Base-by-base conservation (phyloP, 495 filamentous ascomycete species). In the Neurospora hispaniola region DNA sequence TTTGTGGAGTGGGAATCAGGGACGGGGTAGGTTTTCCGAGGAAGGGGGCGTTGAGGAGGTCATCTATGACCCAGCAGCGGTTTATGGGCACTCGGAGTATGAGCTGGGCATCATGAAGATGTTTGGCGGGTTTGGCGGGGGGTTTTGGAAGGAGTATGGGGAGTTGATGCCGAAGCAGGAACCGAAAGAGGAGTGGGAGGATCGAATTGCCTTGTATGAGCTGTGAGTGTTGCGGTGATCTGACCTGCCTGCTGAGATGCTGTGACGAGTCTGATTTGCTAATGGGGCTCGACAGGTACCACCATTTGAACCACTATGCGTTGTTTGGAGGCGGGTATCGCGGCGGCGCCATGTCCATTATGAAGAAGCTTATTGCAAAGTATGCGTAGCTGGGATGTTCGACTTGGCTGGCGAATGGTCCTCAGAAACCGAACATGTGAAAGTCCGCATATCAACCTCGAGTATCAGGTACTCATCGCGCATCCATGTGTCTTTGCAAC, bases 51-150 rank as follows among this genome's bases (percentile, higher is more conserved):
- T 83, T 0, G 91, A 94, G 72, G 94, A 94, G 74, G 90, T 97
- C 12, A 88, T 97, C 5, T 97, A 90, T 82, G 94, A 97, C 81
- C 90, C 94, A 27, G 89, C 89, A 18, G 85, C 88, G 46, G 90
- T 89, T 71, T 97, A 94, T 81, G 92, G 89, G n/a, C 93, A 97
- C 80, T 90, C 84, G 18, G 94, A 97, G 85, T 97, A 89, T 83
- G 94, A 97, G 79, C 79, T 95, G 69, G 94, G 95, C 1, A 97
- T 97, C 70, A 97, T 97, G 94, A 86, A 86, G 72, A 94, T 98
- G 93, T 97, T 97, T 87, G 95, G 94, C 0, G 95, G 95, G 5
- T 97, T 96, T 84, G 90, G 46, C 11, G 46, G 10, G 90, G 23
- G 74, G 7, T 97, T 96, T 75, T 90, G 91, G 81, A 86, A 85